Conservation (phyloP, 2,329 filamentous ascomycete genomes). For the Neocatenulostroma microsporum region DNA sequence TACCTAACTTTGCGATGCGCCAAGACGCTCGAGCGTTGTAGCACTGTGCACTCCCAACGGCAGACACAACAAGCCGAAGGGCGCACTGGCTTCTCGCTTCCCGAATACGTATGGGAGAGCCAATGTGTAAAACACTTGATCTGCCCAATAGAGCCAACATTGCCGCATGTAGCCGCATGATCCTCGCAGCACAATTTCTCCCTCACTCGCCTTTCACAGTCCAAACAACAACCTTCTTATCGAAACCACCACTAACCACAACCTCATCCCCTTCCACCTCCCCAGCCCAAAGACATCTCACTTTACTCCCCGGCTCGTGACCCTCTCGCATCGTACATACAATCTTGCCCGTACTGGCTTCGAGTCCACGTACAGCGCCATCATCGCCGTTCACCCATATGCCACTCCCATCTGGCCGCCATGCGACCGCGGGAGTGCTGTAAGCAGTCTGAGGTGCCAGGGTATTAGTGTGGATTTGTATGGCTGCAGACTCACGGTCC, state of each 20-base stretch:
- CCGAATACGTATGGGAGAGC: no score
- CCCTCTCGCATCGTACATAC: slow-evolving; percentile 40
- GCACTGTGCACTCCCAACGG: no score
- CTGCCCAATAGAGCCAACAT: no score
- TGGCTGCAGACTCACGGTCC: slow-evolving; percentile 52
- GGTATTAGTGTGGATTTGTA: slow-evolving; percentile 52
- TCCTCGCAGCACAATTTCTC: no score
- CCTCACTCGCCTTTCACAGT: no score
- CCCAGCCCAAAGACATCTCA: slow-evolving; percentile 52
- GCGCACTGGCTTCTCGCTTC: no score
- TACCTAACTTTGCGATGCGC: no score
- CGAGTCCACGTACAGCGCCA: slow-evolving; percentile 53
- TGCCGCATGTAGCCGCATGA: no score
- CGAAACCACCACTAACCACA: slow-evolving; percentile 57
- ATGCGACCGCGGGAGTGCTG: slow-evolving; percentile 54
- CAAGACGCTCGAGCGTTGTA: no score
- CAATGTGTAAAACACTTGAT: no score
- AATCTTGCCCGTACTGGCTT: slow-evolving; percentile 52
- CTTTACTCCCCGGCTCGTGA: slow-evolving; percentile 51
- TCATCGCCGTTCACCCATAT: slow-evolving; percentile 60
- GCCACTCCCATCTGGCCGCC: slow-evolving; percentile 55
- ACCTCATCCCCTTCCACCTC: slow-evolving; percentile 41
- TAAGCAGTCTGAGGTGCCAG: slow-evolving; percentile 57
- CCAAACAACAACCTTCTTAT: slow-evolving; percentile 55
- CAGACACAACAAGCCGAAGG: no score